These are phyloP conservation scores for Volvariella volvacea DNA, from an alignment of 1,284 basidiomycete species.

Conservation along the genomic window DNA sequence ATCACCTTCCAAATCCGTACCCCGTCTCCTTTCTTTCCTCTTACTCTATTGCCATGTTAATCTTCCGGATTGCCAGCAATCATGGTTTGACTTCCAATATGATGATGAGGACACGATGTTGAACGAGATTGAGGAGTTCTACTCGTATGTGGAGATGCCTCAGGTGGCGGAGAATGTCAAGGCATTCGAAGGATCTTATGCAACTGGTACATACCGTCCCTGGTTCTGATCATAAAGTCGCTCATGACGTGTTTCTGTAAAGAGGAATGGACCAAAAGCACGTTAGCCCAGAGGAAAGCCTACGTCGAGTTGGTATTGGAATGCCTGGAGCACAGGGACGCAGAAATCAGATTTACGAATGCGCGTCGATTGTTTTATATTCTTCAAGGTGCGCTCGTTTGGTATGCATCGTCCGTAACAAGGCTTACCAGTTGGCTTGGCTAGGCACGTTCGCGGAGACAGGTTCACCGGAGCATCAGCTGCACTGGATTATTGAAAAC, in stretches of 20 bases:
- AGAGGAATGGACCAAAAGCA: conserved; percentile 69
- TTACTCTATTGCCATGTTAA: background rate
- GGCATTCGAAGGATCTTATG: conserved; percentile 82
- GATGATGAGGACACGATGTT: conserved; percentile 94
- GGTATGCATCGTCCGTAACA: conserved; percentile 10
- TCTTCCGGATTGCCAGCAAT: conserved; percentile 48
- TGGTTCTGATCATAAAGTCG: background rate
- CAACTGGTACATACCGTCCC: conserved; percentile 49
- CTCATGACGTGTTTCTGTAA: background rate
- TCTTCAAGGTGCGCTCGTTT: conserved; percentile 64
- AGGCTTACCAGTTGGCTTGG: conserved; percentile 1
- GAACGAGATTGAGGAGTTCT: conserved; percentile 97
- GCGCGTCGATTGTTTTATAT: conserved; percentile 87
- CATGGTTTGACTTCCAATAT: conserved; percentile 84
- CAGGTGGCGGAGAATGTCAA: conserved; percentile 85
- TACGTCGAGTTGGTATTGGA: conserved; percentile 80
- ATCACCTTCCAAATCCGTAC: too few relatives aligned
- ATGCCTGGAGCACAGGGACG: conserved; percentile 78
- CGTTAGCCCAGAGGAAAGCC: conserved; percentile 53
- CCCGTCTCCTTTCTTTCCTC: too few relatives aligned
- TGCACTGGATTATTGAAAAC: conserved; percentile 95
- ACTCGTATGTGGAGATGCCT: conserved; percentile 94
- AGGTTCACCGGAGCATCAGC: conserved; percentile 85
- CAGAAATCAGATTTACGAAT: conserved; percentile 80
- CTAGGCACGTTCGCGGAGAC: conserved; percentile 91